A percentile compares a stretch with the other conserved stretches of the same genome.
Conservation (phyloP, 1,284 basidiomycete genomes). For the Gymnopus androsaceus region DNA sequence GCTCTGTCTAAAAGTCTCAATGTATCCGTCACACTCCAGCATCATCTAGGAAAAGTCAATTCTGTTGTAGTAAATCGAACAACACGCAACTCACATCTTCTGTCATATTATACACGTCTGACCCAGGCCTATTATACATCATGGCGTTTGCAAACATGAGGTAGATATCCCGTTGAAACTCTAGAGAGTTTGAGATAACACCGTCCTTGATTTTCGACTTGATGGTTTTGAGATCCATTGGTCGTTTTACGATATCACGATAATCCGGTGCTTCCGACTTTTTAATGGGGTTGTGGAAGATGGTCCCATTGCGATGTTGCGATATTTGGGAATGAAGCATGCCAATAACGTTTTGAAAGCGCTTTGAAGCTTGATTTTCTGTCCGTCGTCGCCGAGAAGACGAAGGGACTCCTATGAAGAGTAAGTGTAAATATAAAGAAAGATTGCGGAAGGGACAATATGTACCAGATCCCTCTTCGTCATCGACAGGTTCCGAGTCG, state of each 20-base stretch:
- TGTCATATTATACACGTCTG: conserved; percentile 86
- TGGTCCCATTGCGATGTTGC: conserved; percentile 82
- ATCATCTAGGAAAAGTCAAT: conserved; percentile 67
- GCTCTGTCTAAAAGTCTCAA: conserved; percentile 75
- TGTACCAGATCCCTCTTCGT: conserved; percentile 58
- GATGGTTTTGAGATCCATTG: conserved; percentile 92
- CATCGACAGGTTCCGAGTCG: conserved; percentile 66
- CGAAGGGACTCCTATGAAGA: conserved; percentile 27
- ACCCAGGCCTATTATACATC: conserved; percentile 89
- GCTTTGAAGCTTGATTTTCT: conserved; percentile 58
- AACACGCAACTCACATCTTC: conserved; percentile 63
- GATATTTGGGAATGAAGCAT: conserved; percentile 83
- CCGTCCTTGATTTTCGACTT: conserved; percentile 83
- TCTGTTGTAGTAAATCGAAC: conserved; percentile 8
- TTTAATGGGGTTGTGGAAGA: conserved; percentile 90
- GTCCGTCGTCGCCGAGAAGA: conserved; percentile 33
- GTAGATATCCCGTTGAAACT: conserved; percentile 87
- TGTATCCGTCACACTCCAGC: conserved; percentile 76
- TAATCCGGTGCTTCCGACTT: conserved; percentile 88
- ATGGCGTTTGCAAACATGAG: conserved; percentile 95
- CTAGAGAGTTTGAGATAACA: conserved; percentile 73
- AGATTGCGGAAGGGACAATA: not conserved
- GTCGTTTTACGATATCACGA: conserved; percentile 85
- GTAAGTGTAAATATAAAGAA: not conserved
- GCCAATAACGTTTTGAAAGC: conserved; percentile 78